Conservation (phyloP, 2,329 filamentous ascomycete species). For the Sarocladium strictum region DNA sequence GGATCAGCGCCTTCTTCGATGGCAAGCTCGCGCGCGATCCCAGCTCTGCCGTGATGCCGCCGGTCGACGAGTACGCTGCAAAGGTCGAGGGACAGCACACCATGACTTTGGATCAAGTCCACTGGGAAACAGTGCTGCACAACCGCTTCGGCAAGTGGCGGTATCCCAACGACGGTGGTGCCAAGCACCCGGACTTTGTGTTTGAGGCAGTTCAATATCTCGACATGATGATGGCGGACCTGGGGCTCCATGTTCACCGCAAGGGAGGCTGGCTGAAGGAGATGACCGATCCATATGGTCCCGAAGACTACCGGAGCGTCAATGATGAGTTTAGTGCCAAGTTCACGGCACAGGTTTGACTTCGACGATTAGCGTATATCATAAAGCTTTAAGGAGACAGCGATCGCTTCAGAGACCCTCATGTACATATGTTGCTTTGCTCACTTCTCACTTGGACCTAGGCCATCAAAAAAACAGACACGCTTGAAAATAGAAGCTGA, state of each 20-base stretch:
- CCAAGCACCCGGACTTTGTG: slow-evolving; percentile 40
- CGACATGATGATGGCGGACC: slow-evolving; percentile 60
- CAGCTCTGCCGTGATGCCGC: slow-evolving; percentile 8
- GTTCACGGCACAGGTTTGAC: background rate
- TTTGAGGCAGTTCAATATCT: slow-evolving; percentile 73
- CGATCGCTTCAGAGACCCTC: background rate
- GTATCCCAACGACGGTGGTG: slow-evolving; percentile 49
- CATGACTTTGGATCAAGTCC: slow-evolving; percentile 36
- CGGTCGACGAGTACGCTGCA: background rate
- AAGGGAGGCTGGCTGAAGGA: slow-evolving; percentile 49
- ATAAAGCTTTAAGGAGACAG: background rate
- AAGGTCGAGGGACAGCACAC: background rate
- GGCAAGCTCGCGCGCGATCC: slow-evolving; percentile 20
- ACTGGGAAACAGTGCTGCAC: slow-evolving; percentile 54
- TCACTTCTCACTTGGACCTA: too few species aligned
- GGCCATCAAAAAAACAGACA: background rate
- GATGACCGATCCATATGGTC: slow-evolving; percentile 45
- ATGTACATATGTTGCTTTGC: background rate
- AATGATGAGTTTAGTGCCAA: slow-evolving; percentile 1
- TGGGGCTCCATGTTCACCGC: slow-evolving; percentile 52
- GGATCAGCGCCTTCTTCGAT: slow-evolving; percentile 59
- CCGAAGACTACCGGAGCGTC: slow-evolving; percentile 3
- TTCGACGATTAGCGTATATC: background rate
- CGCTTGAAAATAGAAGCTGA: too few species aligned
- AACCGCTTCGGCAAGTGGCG: slow-evolving; percentile 65